Evolutionary conservation across 164 flowering plant genomes (phyloP).

Genomic region (Magnolia kwangsiensis): DNA sequence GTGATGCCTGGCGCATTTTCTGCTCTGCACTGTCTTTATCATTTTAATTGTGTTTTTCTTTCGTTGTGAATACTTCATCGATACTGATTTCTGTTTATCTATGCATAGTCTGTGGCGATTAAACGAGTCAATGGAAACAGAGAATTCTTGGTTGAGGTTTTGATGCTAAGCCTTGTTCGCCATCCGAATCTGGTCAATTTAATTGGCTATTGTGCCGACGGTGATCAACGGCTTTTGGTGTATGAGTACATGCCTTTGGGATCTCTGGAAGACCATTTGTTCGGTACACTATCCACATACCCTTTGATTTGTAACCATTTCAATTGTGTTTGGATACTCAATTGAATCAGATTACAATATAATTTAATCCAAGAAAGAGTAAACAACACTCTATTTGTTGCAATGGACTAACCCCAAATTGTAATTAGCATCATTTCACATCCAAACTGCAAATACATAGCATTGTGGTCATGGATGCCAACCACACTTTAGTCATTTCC

Average conservation of each 20-base stretch:
- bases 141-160: constrained; percentile 79
- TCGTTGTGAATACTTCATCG: background rate
- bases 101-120: constrained; percentile 64
- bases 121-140: constrained; percentile 80
- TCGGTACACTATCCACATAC: constrained; percentile 40
- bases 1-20: background rate
- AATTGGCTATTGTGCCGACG: constrained; percentile 81
- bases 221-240: constrained; percentile 70
- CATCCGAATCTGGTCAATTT: constrained; percentile 66
- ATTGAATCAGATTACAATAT: background rate
- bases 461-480: too few relatives aligned
- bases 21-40: background rate
- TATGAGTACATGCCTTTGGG: constrained; percentile 79
- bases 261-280: constrained; percentile 81
- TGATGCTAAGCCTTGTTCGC: constrained; percentile 71
- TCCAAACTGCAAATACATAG: too few relatives aligned
- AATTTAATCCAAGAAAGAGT: background rate
- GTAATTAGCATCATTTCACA: background rate
- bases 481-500: too few relatives aligned
- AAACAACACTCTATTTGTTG: background rate
- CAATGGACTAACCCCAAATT: background rate
- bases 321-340: background rate
- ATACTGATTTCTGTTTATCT: background rate
- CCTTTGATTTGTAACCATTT: background rate
- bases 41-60: background rate